phyloP scores from a whole-genome alignment of 495 filamentous ascomycete species.

The Hypoxylon fuscum region DNA sequence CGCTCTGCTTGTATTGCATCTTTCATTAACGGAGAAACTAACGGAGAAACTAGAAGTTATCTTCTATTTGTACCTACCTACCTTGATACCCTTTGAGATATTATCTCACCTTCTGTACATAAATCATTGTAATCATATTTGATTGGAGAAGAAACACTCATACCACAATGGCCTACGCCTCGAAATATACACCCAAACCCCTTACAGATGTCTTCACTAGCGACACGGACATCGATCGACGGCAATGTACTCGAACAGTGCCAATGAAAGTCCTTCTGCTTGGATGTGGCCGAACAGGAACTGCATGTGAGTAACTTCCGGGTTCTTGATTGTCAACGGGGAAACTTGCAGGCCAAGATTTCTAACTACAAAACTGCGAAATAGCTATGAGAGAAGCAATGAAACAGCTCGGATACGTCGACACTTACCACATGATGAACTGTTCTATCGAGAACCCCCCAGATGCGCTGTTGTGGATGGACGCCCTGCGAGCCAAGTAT shows the following conservation, averaged over 20 bases:
- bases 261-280: conserved; percentile 74
- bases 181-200: conserved; percentile 45
- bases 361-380: background rate
- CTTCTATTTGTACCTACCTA: no score
- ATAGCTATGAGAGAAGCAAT: conserved; percentile 68
- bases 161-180: conserved; percentile 40
- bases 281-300: conserved; percentile 72
- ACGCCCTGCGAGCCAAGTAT: conserved; percentile 72
- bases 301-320: conserved; percentile 61
- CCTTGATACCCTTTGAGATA: background rate
- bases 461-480: conserved; percentile 72
- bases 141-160: background rate
- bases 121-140: background rate
- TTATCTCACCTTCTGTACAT: no score
- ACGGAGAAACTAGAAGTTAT: no score
- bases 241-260: conserved; percentile 68
- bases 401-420: conserved; percentile 67
- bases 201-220: conserved; percentile 56
- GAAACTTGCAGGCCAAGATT: background rate
- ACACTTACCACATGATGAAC: conserved; percentile 76
- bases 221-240: conserved; percentile 69
- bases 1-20: no score
- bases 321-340: background rate
- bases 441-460: conserved; percentile 72
- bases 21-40: no score